Evolutionary conservation across 2,329 filamentous ascomycete genomes (phyloP), one percentile per base, ranked within the genome.

Genomic region (Epichloe sp.): DNA sequence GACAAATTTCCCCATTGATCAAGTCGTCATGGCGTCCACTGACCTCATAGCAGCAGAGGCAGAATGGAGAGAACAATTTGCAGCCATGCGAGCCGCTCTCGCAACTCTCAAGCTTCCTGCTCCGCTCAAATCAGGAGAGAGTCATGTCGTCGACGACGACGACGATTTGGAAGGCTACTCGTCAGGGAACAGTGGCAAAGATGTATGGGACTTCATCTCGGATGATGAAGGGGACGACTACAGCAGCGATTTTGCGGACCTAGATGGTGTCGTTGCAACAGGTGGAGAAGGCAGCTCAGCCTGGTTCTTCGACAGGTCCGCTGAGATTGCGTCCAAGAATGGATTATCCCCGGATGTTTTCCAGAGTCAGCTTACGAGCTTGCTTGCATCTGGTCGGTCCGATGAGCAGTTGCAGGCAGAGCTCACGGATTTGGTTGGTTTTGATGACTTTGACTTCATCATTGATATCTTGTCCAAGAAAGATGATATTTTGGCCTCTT

Each of bases 131-230:
- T 65, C 71, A 34, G 66, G 70, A 44, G 62, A 68, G 40, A 70
- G 71, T 17, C 70, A 76, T 12, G 76, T 82, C 50, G 68, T 83
- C 19, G 82, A 86, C 55, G 80, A 87, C 10, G 83, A 86, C 55
- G 80, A 88, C 8, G 83, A 87, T 36, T 72, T 78, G 34, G 73
- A 74, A 31, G 71, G 70, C 12, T 74, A 74, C 56, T 75, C 72
- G 1, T 78, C 76, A 2, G 79, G 79, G 5, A 80, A 78, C 43
- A 80, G 78, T 17, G 79, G 80, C 5, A 86, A 91, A 53, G 89
- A 96, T 67, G 83, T 96, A 10, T 96, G 91, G 91, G 90, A 96
- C 64, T 82, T 94, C 53, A 88, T 95, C 61, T 88, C 83, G 53
- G 85, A 90, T 48, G 77, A 77, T 47, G 83, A 85, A 23, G 80